phyloP scores from a whole-genome alignment of 2,329 filamentous ascomycete species.

The Colletotrichum sp. region DNA sequence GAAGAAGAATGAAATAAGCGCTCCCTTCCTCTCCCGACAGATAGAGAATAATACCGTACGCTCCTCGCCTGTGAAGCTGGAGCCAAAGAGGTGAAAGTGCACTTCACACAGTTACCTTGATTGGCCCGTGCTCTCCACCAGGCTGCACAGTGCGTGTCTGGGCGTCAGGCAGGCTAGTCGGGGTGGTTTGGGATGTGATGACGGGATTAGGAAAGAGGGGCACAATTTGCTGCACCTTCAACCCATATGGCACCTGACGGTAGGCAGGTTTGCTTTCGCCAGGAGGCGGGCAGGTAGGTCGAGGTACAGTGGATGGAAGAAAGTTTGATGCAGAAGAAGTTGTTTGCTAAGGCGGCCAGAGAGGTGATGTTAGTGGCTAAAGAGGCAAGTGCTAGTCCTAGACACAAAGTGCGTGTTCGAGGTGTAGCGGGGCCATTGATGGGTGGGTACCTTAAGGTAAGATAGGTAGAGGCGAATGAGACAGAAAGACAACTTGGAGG shows the following conservation, averaged over 20 bases:
- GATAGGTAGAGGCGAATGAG: background rate
- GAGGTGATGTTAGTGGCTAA: background rate
- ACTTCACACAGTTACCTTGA: background rate
- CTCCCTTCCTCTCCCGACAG: background rate
- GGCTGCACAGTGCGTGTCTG: constrained; percentile 18
- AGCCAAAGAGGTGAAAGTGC: background rate
- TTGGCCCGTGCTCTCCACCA: constrained; percentile 1
- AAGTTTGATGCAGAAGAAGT: background rate
- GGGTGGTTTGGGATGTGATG: constrained; percentile 9
- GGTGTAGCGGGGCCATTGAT: background rate
- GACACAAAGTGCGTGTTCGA: background rate
- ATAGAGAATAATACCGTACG: background rate
- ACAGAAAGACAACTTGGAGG: background rate
- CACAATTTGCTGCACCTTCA: background rate
- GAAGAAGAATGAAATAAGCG: background rate
- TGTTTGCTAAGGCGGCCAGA: background rate
- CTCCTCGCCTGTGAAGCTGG: background rate
- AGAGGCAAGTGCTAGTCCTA: background rate
- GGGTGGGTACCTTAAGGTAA: background rate
- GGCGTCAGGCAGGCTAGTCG: background rate
- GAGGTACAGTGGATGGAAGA: background rate
- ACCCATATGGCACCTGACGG: background rate
- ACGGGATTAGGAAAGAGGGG: constrained; percentile 20
- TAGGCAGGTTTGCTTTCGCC: background rate
- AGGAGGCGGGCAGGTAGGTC: background rate